Conservation (phyloP, 345 rosid species). For the Pugionium cornutum region DNA sequence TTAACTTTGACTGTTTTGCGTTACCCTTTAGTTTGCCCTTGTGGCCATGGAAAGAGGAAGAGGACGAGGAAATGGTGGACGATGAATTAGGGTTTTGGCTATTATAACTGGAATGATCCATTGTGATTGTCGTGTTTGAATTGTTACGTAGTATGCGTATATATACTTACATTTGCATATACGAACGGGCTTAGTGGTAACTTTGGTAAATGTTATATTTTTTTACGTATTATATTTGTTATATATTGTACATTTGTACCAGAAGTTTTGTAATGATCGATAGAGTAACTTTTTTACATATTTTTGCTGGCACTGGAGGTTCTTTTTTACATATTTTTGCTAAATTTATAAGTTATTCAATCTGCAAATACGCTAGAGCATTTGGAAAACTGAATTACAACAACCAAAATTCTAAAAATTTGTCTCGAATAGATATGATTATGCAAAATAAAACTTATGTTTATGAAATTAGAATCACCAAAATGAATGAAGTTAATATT, state of each 20-base stretch:
- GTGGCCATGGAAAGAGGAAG: constrained; percentile 43
- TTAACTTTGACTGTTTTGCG: constrained; percentile 34
- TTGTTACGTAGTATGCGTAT: constrained; percentile 16
- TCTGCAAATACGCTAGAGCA: background rate
- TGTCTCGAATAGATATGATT: background rate
- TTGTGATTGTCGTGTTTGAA: constrained; percentile 12
- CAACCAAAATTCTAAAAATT: background rate
- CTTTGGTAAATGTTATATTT: background rate
- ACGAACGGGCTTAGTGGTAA: background rate
- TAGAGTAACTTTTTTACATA: no score
- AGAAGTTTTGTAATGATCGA: no score
- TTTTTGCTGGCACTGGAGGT: no score
- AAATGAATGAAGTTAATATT: background rate
- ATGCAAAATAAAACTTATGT: background rate
- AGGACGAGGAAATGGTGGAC: constrained; percentile 41
- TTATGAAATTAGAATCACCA: background rate
- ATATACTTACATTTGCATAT: background rate
- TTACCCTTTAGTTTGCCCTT: constrained; percentile 11
- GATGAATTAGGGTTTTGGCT: constrained; percentile 35
- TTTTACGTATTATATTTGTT: no score
- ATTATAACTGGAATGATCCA: constrained; percentile 20
- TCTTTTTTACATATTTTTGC: no score
- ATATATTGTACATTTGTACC: no score
- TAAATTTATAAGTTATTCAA: no score
- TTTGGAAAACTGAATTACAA: background rate